Evolutionary conservation across 2,329 filamentous ascomycete species (phyloP).

Genomic region (Botryotinia calthae): DNA sequence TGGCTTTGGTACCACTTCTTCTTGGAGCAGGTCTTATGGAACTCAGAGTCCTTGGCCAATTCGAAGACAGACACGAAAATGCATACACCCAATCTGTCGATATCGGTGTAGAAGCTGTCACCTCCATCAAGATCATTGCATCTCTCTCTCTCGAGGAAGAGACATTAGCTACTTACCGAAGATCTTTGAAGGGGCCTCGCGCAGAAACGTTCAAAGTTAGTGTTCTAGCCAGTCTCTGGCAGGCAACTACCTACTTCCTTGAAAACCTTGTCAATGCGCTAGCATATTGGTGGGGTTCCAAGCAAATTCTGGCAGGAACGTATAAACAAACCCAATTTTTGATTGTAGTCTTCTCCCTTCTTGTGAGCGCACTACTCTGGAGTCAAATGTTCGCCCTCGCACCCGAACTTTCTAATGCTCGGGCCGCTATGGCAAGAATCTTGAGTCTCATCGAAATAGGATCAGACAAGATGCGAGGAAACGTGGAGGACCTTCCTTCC

Average conservation of each 20-base stretch:
- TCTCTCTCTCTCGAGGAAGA: slow-evolving; percentile 55
- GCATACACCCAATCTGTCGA: slow-evolving; percentile 63
- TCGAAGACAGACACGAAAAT: slow-evolving; percentile 61
- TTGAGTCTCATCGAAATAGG: slow-evolving; percentile 50
- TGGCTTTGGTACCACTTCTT: slow-evolving; percentile 51
- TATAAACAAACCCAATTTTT: slow-evolving; percentile 68
- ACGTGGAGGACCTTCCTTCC: slow-evolving; percentile 16
- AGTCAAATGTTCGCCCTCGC: slow-evolving; percentile 73
- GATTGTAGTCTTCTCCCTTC: slow-evolving; percentile 67
- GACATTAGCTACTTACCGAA: slow-evolving; percentile 52
- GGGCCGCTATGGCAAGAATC: slow-evolving; percentile 58
- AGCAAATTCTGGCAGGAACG: slow-evolving; percentile 63
- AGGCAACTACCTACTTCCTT: slow-evolving; percentile 57
- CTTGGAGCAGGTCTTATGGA: slow-evolving; percentile 55
- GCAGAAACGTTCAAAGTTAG: slow-evolving; percentile 52
- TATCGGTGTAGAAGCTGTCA: slow-evolving; percentile 59
- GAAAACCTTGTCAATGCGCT: slow-evolving; percentile 70
- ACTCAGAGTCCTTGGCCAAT: slow-evolving; percentile 59
- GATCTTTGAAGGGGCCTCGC: slow-evolving; percentile 51
- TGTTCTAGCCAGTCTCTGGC: slow-evolving; percentile 45
- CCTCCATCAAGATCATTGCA: slow-evolving; percentile 61
- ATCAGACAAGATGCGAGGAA: slow-evolving; percentile 30
- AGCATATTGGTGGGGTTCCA: slow-evolving; percentile 77
- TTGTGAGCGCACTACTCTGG: slow-evolving; percentile 71
- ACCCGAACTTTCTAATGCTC: slow-evolving; percentile 67